phyloP scores from a whole-genome alignment of 768 basidiomycete species.

The Xerocomellus dryophilus region DNA sequence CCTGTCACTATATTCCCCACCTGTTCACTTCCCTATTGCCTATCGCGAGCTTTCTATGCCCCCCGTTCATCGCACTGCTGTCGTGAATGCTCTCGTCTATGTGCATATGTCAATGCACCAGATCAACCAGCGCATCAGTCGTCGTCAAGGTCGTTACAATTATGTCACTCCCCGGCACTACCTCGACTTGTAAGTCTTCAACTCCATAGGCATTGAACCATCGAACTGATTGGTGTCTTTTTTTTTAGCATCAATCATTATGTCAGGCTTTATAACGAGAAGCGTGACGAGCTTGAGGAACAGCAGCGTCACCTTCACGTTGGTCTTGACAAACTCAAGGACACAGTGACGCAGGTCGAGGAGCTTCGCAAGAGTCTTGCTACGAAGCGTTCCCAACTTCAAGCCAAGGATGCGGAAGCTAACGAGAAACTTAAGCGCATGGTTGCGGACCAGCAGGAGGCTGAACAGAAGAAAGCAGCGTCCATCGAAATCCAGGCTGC shows the following conservation, averaged over 20 bases:
- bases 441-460: slow-evolving; percentile 98
- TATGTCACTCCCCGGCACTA: slow-evolving; percentile 98
- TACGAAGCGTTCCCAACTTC: slow-evolving; percentile 86
- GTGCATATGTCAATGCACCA: slow-evolving; percentile 88
- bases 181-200: slow-evolving; percentile 85
- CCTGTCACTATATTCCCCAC: slow-evolving; percentile 73
- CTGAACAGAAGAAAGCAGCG: slow-evolving; percentile 95
- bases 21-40: slow-evolving; percentile 81
- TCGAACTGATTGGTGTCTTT: slow-evolving; percentile 5
- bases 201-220: background rate
- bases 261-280: slow-evolving; percentile 91
- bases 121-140: slow-evolving; percentile 85
- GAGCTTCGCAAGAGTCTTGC: slow-evolving; percentile 93
- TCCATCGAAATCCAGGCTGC: slow-evolving; percentile 96
- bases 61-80: slow-evolving; percentile 85
- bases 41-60: slow-evolving; percentile 82
- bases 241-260: slow-evolving; percentile 88
- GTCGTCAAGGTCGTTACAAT: slow-evolving; percentile 92
- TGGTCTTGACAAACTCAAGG: slow-evolving; percentile 92
- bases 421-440: slow-evolving; percentile 97
- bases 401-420: slow-evolving; percentile 91
- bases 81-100: slow-evolving; percentile 90
- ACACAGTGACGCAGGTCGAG: slow-evolving; percentile 96
- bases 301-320: slow-evolving; percentile 98
- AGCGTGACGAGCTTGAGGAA: slow-evolving; percentile 95